phyloP scores from a whole-genome alignment of 352 stramenopile genomes.

The Globisporangium takayamanum region DNA sequence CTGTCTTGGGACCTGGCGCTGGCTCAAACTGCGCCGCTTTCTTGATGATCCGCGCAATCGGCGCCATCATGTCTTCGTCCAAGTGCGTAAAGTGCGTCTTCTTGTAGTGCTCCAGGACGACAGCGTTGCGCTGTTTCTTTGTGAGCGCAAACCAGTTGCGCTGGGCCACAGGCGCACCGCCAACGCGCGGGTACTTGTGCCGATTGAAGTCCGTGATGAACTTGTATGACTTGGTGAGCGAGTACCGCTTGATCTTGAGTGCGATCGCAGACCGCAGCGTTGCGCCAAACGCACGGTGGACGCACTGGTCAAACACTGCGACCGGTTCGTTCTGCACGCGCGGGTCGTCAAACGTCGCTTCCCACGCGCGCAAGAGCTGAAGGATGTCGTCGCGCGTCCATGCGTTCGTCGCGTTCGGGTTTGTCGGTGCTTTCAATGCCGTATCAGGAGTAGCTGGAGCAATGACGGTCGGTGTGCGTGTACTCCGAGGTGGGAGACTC shows the following conservation, averaged over 20 bases:
- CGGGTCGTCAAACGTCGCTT: slow-evolving; percentile 8
- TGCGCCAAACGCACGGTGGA: slow-evolving; percentile 6
- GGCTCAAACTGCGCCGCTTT: slow-evolving; percentile 9
- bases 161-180: slow-evolving; percentile 1
- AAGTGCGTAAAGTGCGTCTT: slow-evolving; percentile 14
- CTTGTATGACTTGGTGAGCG: slow-evolving; percentile 12
- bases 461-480: too few species aligned
- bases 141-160: slow-evolving; percentile 8
- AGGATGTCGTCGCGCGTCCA: slow-evolving; percentile 12
- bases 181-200: slow-evolving; percentile 9
- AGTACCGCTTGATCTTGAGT: slow-evolving; percentile 15
- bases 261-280: slow-evolving; percentile 6
- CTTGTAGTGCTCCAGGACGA: slow-evolving; percentile 13
- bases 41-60: slow-evolving; percentile 8
- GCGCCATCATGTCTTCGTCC: slow-evolving; percentile 12
- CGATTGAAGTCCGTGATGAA: slow-evolving; percentile 14
- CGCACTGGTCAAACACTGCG: slow-evolving; percentile 8
- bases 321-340: slow-evolving; percentile 5
- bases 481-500: too few species aligned
- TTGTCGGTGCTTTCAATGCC: too few species aligned
- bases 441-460: too few species aligned
- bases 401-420: slow-evolving; percentile 3
- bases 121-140: slow-evolving; percentile 9
- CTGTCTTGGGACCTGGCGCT: not conserved
- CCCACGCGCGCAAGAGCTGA: slow-evolving; percentile 10